Conservation (phyloP, 2,329 filamentous ascomycete genomes). For the Xylariaceae sp. region DNA sequence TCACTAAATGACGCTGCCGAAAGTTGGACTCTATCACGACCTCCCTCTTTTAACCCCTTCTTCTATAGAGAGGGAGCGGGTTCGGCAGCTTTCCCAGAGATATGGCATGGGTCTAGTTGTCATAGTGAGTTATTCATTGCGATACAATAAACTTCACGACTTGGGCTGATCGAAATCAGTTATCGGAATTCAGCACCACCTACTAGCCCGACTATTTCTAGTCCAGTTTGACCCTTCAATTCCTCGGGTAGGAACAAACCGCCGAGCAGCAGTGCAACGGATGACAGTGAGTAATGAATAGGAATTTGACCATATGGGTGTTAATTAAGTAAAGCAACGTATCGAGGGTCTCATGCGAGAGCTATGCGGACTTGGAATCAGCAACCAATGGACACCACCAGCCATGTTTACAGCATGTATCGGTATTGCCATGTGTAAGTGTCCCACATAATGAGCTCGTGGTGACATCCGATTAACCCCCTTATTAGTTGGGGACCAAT, state of each 20-base stretch:
- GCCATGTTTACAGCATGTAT: slow-evolving; percentile 63
- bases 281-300: slow-evolving; percentile 48
- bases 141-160: background rate
- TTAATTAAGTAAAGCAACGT: slow-evolving; percentile 45
- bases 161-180: slow-evolving; percentile 45
- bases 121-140: slow-evolving; percentile 49
- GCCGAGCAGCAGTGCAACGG: slow-evolving; percentile 45
- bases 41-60: slow-evolving; percentile 61
- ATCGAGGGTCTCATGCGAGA: slow-evolving; percentile 56
- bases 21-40: slow-evolving; percentile 55
- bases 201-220: slow-evolving; percentile 63
- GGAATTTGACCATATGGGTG: background rate
- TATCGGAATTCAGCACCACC: slow-evolving; percentile 65
- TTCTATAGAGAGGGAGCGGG: slow-evolving; percentile 50
- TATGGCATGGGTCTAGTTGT: slow-evolving; percentile 63
- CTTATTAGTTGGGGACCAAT: slow-evolving; percentile 54
- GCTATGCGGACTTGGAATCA: slow-evolving; percentile 65
- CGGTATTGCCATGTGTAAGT: slow-evolving; percentile 59
- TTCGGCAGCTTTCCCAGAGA: slow-evolving; percentile 59
- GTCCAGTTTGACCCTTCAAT: slow-evolving; percentile 61
- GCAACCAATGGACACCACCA: slow-evolving; percentile 62
- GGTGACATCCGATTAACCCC: background rate
- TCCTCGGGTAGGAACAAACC: slow-evolving; percentile 54
- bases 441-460: background rate
- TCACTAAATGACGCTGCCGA: slow-evolving; percentile 53